Evolutionary conservation across 805 yeast genomes (phyloP).

Genomic region (Metschnikowia anglica): DNA sequence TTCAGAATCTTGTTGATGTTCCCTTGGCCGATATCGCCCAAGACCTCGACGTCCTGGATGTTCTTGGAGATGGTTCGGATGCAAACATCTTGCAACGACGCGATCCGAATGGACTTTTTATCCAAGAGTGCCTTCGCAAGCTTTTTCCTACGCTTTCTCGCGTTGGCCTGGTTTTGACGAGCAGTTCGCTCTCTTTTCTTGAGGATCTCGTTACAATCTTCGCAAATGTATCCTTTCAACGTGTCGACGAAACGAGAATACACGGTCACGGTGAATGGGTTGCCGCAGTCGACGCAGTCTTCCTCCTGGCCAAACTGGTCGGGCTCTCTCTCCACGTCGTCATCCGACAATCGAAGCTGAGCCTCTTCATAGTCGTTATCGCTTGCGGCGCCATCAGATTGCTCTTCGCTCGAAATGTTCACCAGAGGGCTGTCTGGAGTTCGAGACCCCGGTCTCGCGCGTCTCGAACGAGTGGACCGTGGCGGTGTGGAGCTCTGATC

Average conservation of each 20-base stretch:
- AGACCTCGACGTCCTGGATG: constrained; percentile 71
- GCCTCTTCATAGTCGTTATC: constrained; percentile 14
- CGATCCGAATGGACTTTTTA: constrained; percentile 57
- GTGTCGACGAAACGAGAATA: constrained; percentile 55
- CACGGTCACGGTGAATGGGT: constrained; percentile 60
- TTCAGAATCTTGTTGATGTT: constrained; percentile 71
- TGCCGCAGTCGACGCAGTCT: constrained; percentile 62
- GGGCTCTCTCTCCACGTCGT: constrained; percentile 25
- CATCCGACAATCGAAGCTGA: constrained; percentile 11
- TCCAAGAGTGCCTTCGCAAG: constrained; percentile 84
- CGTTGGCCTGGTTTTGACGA: constrained; percentile 55
- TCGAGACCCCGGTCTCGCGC: not conserved
- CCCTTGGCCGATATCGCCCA: constrained; percentile 81
- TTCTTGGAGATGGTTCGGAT: constrained; percentile 63
- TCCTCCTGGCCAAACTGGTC: constrained; percentile 53
- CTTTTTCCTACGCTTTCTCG: constrained; percentile 72
- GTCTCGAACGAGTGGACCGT: not conserved
- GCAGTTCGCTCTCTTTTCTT: constrained; percentile 44
- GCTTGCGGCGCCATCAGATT: not conserved
- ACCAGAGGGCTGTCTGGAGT: not conserved
- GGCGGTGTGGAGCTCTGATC: constrained; percentile 12
- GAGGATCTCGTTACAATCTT: constrained; percentile 50
- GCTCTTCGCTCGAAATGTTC: not conserved
- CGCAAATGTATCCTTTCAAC: constrained; percentile 65
- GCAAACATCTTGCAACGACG: constrained; percentile 81